phyloP scores from a whole-genome alignment of 2,329 filamentous ascomycete species.

The Mariannaea elegans region DNA sequence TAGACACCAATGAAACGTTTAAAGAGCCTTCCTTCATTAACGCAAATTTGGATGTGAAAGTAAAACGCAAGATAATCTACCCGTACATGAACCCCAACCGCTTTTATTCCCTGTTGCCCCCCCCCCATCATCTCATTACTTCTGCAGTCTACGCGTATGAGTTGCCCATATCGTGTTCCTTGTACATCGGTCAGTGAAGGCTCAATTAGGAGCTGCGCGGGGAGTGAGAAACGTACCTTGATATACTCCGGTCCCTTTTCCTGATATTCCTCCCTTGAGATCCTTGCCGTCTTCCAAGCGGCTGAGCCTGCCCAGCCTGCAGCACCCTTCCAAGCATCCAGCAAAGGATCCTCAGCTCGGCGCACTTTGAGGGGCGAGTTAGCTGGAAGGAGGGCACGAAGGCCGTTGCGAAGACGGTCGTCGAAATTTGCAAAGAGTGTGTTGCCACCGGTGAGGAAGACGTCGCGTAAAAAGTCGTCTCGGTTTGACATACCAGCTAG shows the following conservation, averaged over 20 bases:
- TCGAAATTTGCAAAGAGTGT: constrained; percentile 89
- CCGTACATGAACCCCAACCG: constrained; percentile 28
- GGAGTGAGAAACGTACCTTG: constrained; percentile 66
- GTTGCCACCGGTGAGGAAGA: constrained; percentile 96
- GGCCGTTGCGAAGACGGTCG: constrained; percentile 76
- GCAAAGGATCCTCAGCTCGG: constrained; percentile 76
- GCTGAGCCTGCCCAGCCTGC: constrained; percentile 79
- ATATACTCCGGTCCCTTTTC: constrained; percentile 96
- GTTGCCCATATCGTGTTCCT: constrained; percentile 76
- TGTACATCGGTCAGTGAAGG: constrained; percentile 22
- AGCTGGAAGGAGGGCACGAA: constrained; percentile 76
- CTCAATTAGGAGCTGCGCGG: not conserved
- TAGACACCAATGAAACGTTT: constrained; percentile 13
- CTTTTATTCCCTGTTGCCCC: constrained; percentile 34
- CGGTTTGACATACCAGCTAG: constrained; percentile 67
- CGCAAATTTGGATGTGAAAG: constrained; percentile 20
- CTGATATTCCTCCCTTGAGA: constrained; percentile 83
- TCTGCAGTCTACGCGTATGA: constrained; percentile 55
- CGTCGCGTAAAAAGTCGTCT: constrained; percentile 79
- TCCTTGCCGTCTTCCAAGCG: constrained; percentile 69
- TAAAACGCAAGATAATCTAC: constrained; percentile 24
- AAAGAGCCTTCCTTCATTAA: constrained; percentile 29
- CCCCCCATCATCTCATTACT: constrained; percentile 17
- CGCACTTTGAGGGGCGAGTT: constrained; percentile 75
- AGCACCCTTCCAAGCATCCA: constrained; percentile 95